Percentiles rank a stretch among this genome's conserved stretches.
These are phyloP conservation scores for Ganoderma boninense DNA, from an alignment of 1,284 basidiomycete species.

Conservation along the genomic window DNA sequence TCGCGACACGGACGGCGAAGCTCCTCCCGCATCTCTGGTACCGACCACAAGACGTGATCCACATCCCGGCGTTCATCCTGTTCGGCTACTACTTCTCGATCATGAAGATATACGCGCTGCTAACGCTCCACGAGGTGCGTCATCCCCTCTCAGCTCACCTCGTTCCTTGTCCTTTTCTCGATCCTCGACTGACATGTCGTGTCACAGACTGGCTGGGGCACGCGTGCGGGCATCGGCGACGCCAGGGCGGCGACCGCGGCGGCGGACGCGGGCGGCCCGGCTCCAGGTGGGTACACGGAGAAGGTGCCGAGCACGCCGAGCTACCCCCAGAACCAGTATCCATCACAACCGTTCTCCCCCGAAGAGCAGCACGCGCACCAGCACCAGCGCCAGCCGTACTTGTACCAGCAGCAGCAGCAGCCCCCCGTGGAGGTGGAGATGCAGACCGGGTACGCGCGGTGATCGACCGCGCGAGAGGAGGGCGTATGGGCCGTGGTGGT, in stretches of 20 bases:
- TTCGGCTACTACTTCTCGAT: slow-evolving; percentile 80
- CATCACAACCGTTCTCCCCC: slow-evolving; percentile 26
- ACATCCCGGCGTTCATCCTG: slow-evolving; percentile 90
- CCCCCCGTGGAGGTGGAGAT: slow-evolving; percentile 41
- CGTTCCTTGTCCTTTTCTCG: not conserved
- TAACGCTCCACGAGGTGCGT: slow-evolving; percentile 45
- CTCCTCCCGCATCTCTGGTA: slow-evolving; percentile 90
- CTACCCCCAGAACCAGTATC: slow-evolving; percentile 35
- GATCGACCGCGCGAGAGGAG: slow-evolving; percentile 27
- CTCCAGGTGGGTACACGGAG: slow-evolving; percentile 36
- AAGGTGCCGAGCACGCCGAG: slow-evolving; percentile 37
- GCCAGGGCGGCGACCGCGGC: slow-evolving; percentile 76
- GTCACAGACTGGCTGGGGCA: slow-evolving; percentile 86
- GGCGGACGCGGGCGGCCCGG: slow-evolving; percentile 45
- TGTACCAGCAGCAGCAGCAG: slow-evolving; percentile 35
- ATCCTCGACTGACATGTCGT: not conserved
- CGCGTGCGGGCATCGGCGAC: slow-evolving; percentile 89
- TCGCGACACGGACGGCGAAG: slow-evolving; percentile 86
- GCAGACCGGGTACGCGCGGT: slow-evolving; percentile 44
- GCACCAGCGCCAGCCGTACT: slow-evolving; percentile 28
- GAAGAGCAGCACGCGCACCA: slow-evolving; percentile 17
- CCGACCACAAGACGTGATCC: slow-evolving; percentile 85
- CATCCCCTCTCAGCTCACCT: not conserved
- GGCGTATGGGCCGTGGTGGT: not conserved
- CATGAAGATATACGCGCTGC: slow-evolving; percentile 45